A percentile compares a stretch with the other conserved stretches of the same genome.
phyloP scores from a whole-genome alignment of 1,284 basidiomycete genomes.

The Austroboletus rostrupii region DNA sequence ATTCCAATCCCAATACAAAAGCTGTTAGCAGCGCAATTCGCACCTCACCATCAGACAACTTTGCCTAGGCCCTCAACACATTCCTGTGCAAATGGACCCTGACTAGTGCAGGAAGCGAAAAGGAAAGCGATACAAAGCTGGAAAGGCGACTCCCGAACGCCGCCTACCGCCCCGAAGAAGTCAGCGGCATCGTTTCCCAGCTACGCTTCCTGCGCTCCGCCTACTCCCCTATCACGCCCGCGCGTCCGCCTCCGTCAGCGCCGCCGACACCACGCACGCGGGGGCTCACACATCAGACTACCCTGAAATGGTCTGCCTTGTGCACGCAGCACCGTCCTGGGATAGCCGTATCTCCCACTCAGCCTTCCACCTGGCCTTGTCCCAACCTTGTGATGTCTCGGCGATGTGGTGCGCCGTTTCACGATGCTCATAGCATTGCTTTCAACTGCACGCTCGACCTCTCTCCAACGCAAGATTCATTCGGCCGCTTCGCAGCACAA shows the following conservation, averaged over 20 bases:
- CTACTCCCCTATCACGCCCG: too few species aligned
- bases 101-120: conserved; percentile 39
- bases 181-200: too few species aligned
- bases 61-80: conserved; percentile 15
- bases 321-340: conserved; percentile 48
- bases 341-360: conserved; percentile 59
- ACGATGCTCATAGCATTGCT: conserved; percentile 28
- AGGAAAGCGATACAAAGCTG: conserved; percentile 42
- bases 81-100: conserved; percentile 14
- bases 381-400: conserved; percentile 39
- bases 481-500: conserved; percentile 62
- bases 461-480: conserved; percentile 68
- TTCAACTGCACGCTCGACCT: conserved; percentile 53
- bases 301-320: conserved; percentile 29
- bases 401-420: conserved; percentile 23
- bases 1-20: conserved; percentile 33
- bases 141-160: too few species aligned
- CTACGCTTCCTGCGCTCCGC: too few species aligned
- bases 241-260: too few species aligned
- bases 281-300: too few species aligned
- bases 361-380: conserved; percentile 58
- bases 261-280: too few species aligned
- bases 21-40: conserved; percentile 28
- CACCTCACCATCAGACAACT: conserved; percentile 28
- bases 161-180: too few species aligned